These are phyloP conservation scores for Lantana camara DNA, from an alignment of 257 asterid genomes.

Conservation along the genomic window DNA sequence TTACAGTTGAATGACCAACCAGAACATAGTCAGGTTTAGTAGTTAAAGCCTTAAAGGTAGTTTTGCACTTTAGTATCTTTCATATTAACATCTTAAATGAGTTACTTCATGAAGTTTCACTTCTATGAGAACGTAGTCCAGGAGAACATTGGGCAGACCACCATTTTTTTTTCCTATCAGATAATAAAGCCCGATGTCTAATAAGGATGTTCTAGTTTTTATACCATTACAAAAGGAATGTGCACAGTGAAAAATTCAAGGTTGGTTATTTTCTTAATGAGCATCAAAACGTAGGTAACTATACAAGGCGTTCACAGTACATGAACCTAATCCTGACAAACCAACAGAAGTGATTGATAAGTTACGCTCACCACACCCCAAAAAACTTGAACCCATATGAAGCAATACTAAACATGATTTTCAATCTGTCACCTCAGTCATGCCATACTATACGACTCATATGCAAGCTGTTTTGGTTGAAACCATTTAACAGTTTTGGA, in stretches of 20 bases:
- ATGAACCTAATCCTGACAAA: conserved; percentile 11
- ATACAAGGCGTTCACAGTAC: not conserved
- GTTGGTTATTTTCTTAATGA: not conserved
- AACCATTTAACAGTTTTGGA: not conserved
- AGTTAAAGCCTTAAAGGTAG: conserved; percentile 4
- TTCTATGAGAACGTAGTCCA: not conserved
- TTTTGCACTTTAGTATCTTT: not conserved
- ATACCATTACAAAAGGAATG: too few relatives aligned
- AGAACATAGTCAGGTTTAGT: not conserved
- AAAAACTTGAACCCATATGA: conserved; percentile 6
- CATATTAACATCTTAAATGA: conserved; percentile 6
- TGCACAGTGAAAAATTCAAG: too few relatives aligned
- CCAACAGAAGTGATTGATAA: conserved; percentile 10
- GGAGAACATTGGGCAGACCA: too few relatives aligned
- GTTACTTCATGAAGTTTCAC: conserved; percentile 1
- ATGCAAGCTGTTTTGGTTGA: not conserved
- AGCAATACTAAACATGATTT: conserved; percentile 5
- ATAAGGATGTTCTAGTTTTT: too few relatives aligned
- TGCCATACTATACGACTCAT: conserved; percentile 13
- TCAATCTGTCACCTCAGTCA: not conserved
- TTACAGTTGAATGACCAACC: conserved; percentile 5
- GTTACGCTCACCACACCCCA: not conserved
- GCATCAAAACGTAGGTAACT: conserved; percentile 4
- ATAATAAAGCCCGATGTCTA: too few relatives aligned
- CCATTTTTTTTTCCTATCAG: too few relatives aligned